Percentiles rank a stretch among this genome's conserved stretches.
These are phyloP conservation scores for Mangifera indica DNA, from an alignment of 345 rosid genomes.

Conservation along the genomic window DNA sequence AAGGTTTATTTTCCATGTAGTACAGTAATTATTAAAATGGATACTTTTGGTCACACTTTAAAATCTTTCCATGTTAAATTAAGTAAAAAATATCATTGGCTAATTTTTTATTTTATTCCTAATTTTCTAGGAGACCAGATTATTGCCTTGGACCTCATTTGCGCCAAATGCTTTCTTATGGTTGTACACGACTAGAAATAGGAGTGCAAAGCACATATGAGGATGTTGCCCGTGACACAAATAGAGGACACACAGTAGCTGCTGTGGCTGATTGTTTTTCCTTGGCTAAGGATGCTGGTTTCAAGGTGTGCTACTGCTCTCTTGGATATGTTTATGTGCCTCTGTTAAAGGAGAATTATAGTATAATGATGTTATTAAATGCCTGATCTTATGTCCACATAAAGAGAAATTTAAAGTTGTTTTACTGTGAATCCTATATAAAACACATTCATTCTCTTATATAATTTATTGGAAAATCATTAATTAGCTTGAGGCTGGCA, in stretches of 20 bases:
- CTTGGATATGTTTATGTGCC: neutral
- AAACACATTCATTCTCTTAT: neutral
- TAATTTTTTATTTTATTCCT: conserved; percentile 17
- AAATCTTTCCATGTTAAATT: neutral
- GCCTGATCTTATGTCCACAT: neutral
- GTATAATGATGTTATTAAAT: neutral
- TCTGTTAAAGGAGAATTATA: neutral
- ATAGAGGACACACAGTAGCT: conserved; percentile 97
- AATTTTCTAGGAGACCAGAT: conserved; percentile 82
- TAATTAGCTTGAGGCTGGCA: neutral
- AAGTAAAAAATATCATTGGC: neutral
- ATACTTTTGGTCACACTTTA: conserved; percentile 8
- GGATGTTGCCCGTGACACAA: conserved; percentile 97
- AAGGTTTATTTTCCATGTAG: neutral
- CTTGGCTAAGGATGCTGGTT: conserved; percentile 98
- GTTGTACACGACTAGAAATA: conserved; percentile 94
- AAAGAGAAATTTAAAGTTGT: conserved; percentile 4
- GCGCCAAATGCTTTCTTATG: conserved; percentile 94
- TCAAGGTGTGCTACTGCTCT: conserved; percentile 57
- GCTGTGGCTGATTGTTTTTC: conserved; percentile 99
- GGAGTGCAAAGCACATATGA: conserved; percentile 99
- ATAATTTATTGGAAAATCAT: neutral
- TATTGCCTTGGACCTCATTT: conserved; percentile 98
- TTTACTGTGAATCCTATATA: neutral
- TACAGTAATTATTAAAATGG: neutral